Evolutionary conservation across 352 stramenopile species (phyloP), one percentile per base, ranked within the genome.

Genomic region (Phytophthora idaei): DNA sequence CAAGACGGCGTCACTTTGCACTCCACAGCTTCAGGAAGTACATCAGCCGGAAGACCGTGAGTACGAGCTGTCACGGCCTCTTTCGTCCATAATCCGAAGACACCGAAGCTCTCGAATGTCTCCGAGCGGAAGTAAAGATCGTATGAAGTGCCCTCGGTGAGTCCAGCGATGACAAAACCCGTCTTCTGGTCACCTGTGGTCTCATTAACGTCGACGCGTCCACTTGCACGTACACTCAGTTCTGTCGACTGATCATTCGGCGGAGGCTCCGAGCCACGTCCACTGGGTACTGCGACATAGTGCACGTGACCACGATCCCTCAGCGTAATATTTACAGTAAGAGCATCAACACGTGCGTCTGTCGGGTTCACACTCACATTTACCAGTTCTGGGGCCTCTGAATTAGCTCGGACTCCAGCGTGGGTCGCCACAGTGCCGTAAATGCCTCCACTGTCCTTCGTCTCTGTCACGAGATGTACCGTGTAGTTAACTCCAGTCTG

Each of bases 401-500:
- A 66, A n/a, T 93, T 80, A 29, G 81, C 81, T 17, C 69, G 67
- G 7, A 95, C 83, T 2, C 74, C 55, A n/a, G 69, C 31, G 29
- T 93, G 83, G 7, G 70, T 80, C 2, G 87, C 87, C 15, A 95
- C 84, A 8, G 71, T 83, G 0, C 87, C 87, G 52, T 84, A 95
- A 21, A 93, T 85, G 3, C 87, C 87, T 14, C 87, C 81, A 39
- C 85, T 93, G 37, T 54, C 61, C 8, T 67, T 73, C 1, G 85
- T 95, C 60, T 95, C 87, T 0, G 87, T 90, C 9, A 92, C 84
- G 10, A 95, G 57, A 50, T 86, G 73, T n/a, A 93, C 68, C 0
- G 83, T 91, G 71, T 93, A 93, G 61, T 90, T 90, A 21, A 64
- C 50, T 5, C 78, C 80, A 10, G 82, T 57, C 4, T 67, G 60